phyloP scores from a whole-genome alignment of 441 rosid species.

The Erodium texanum region DNA sequence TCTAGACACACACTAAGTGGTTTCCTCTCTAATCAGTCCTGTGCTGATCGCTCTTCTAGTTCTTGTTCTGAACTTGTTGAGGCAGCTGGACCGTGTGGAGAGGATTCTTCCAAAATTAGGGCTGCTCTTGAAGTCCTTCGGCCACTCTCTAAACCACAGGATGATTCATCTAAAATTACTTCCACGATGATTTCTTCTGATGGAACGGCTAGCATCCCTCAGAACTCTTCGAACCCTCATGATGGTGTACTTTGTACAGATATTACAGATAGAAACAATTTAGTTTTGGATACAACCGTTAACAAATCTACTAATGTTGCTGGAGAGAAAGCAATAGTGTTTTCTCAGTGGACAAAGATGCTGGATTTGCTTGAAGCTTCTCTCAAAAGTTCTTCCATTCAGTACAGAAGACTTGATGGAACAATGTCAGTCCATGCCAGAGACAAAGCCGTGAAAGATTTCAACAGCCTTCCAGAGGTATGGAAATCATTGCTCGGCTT shows the following conservation, averaged over 20 bases:
- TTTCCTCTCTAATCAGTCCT: conserved; percentile 24
- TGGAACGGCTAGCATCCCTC: conserved; percentile 16
- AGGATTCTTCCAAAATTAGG: conserved; percentile 69
- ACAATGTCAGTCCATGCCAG: conserved; percentile 80
- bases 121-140: conserved; percentile 72
- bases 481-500: background rate
- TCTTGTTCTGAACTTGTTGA: conserved; percentile 28
- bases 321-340: conserved; percentile 77
- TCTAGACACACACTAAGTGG: conserved; percentile 38
- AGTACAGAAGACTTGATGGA: conserved; percentile 87
- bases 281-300: conserved; percentile 17
- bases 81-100: conserved; percentile 23
- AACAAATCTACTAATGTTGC: conserved; percentile 27
- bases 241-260: background rate
- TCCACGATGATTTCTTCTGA: conserved; percentile 13
- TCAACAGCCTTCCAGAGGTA: conserved; percentile 78
- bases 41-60: conserved; percentile 21
- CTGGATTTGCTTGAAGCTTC: conserved; percentile 72
- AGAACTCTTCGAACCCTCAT: conserved; percentile 21
- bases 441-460: conserved; percentile 88
- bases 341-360: conserved; percentile 95
- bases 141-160: conserved; percentile 37
- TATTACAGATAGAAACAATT: background rate
- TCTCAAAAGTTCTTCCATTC: conserved; percentile 54
- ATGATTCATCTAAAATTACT: conserved; percentile 14